Conservation (phyloP, 495 filamentous ascomycete species). For the Aspergillus coremiiformis region DNA sequence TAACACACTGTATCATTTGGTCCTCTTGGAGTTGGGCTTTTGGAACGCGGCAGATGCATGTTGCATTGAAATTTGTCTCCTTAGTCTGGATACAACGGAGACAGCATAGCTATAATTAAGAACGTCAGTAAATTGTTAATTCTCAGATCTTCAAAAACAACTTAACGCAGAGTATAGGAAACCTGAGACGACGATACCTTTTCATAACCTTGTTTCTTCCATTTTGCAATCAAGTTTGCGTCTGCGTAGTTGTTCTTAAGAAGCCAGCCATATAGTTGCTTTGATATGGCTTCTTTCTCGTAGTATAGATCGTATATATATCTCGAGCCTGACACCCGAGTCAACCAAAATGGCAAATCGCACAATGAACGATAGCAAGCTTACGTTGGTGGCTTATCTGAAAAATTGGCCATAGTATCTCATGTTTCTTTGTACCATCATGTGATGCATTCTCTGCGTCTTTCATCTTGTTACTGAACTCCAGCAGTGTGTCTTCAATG, state of each 20-base stretch:
- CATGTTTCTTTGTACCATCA: conserved; percentile 74
- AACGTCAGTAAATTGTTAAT: not conserved
- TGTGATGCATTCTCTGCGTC: conserved; percentile 81
- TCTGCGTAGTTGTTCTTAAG: conserved; percentile 96
- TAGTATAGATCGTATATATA: conserved; percentile 99
- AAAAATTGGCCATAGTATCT: conserved; percentile 93
- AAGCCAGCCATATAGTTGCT: conserved; percentile 88
- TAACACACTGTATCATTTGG: conserved; percentile 89
- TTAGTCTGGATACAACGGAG: conserved; percentile 96
- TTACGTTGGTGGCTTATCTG: conserved; percentile 92
- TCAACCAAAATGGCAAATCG: not conserved
- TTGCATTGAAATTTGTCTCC: conserved; percentile 97
- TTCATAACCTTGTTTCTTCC: conserved; percentile 99
- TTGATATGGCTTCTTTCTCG: conserved; percentile 90
- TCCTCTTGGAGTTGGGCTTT: conserved; percentile 86
- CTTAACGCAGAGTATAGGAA: not conserved
- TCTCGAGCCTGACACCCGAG: conserved; percentile 48
- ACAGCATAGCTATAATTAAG: conserved; percentile 66
- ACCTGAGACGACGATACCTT: conserved; percentile 49
- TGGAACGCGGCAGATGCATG: conserved; percentile 95
- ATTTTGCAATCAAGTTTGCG: conserved; percentile 92
- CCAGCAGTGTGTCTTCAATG: conserved; percentile 90
- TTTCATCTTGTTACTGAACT: conserved; percentile 98
- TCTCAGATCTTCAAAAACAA: not conserved
- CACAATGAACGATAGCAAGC: conserved; percentile 13